phyloP scores from a whole-genome alignment of 2,329 filamentous ascomycete species.

The Talaromyces marneffei region DNA sequence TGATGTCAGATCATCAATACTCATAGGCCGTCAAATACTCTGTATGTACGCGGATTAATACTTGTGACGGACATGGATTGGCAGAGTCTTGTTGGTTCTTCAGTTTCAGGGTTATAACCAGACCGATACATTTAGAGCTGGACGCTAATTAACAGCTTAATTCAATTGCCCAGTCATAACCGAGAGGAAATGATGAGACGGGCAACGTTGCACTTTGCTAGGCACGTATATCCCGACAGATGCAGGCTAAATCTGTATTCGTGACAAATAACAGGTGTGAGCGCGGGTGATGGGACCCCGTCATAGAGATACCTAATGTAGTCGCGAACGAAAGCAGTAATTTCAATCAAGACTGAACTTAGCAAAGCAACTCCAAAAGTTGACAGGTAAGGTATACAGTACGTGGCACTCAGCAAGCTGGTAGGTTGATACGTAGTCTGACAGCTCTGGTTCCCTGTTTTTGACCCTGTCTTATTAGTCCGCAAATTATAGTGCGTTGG shows the following conservation, averaged over 20 bases:
- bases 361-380: not conserved
- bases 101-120: not conserved
- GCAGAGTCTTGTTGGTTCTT: not conserved
- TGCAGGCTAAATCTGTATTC: not conserved
- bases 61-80: not conserved
- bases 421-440: not conserved
- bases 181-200: not conserved
- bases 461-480: not conserved
- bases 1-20: not conserved
- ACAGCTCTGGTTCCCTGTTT: not conserved
- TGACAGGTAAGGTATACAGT: not conserved
- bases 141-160: conserved; percentile 8
- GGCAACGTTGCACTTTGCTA: not conserved
- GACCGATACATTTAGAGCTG: conserved; percentile 1
- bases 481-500: conserved; percentile 10
- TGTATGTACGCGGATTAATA: not conserved
- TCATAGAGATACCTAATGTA: not conserved
- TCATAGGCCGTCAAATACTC: not conserved
- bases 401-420: not conserved
- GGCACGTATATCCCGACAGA: not conserved
- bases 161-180: not conserved
- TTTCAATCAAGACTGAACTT: not conserved
- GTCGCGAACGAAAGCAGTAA: not conserved
- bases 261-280: not conserved
- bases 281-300: not conserved